Evolutionary conservation across 2,329 filamentous ascomycete genomes (phyloP).

Genomic region (Fusarium luffae): DNA sequence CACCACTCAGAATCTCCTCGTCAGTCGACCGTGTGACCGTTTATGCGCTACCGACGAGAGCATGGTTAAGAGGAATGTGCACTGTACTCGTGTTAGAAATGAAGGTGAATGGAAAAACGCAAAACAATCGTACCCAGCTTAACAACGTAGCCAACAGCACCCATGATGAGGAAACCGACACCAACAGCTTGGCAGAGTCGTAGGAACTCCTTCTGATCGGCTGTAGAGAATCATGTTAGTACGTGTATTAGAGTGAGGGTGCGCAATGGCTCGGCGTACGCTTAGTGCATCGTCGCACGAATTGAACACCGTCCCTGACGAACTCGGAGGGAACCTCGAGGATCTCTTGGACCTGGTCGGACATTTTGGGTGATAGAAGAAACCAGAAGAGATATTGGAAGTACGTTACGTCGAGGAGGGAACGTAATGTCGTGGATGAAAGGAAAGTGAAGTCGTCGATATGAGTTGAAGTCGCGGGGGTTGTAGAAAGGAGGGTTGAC

Average conservation of each 20-base stretch:
- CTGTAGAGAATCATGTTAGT: slow-evolving; percentile 39
- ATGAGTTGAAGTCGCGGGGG: slow-evolving; percentile 21
- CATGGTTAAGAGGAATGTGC: slow-evolving; percentile 77
- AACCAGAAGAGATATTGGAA: slow-evolving; percentile 27
- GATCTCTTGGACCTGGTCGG: slow-evolving; percentile 76
- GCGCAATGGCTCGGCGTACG: slow-evolving; percentile 55
- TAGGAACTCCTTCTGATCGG: slow-evolving; percentile 58
- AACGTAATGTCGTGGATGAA: slow-evolving; percentile 17
- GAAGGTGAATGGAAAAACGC: not conserved
- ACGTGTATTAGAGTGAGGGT: not conserved
- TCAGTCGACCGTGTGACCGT: slow-evolving; percentile 46
- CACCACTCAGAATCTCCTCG: slow-evolving; percentile 28
- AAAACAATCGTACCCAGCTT: slow-evolving; percentile 68
- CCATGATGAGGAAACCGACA: slow-evolving; percentile 77
- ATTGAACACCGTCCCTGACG: slow-evolving; percentile 69
- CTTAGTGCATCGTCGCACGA: slow-evolving; percentile 72
- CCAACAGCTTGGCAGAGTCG: slow-evolving; percentile 69
- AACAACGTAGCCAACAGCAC: slow-evolving; percentile 75
- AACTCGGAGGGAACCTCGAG: slow-evolving; percentile 76
- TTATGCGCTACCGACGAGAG: slow-evolving; percentile 74
- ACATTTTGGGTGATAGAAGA: slow-evolving; percentile 57
- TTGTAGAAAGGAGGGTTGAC: slow-evolving; percentile 36
- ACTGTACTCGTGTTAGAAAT: slow-evolving; percentile 55
- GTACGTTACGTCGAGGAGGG: slow-evolving; percentile 9
- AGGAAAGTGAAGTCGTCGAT: slow-evolving; percentile 22